These are phyloP conservation scores for Kwoniella sp. DNA, from an alignment of 768 basidiomycete genomes.

Conservation along the genomic window DNA sequence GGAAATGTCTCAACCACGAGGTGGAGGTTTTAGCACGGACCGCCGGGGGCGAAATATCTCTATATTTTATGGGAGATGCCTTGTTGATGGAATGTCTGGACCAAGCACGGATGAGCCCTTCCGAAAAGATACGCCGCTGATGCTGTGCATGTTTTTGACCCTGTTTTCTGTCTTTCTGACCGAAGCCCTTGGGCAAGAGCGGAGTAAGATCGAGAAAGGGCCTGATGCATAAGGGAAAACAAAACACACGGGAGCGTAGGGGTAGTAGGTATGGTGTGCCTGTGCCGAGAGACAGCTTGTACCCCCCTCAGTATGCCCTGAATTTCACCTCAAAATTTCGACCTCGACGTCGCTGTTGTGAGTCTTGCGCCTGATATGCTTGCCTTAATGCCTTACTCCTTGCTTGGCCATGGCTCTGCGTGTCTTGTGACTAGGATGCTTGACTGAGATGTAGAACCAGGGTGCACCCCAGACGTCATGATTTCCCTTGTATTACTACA, in stretches of 20 bases:
- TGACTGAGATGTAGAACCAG: background rate
- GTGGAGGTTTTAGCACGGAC: too few relatives aligned
- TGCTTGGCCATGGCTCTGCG: background rate
- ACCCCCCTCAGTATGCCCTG: background rate
- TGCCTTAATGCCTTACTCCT: background rate
- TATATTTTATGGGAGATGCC: too few relatives aligned
- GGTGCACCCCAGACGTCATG: background rate
- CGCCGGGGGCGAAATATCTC: too few relatives aligned
- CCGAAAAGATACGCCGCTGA: background rate
- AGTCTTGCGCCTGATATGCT: too few relatives aligned
- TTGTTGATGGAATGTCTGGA: background rate
- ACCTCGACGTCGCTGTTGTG: background rate
- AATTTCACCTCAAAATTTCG: background rate
- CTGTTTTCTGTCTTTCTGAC: too few relatives aligned
- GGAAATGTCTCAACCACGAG: too few relatives aligned
- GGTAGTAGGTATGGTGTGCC: background rate
- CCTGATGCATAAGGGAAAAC: background rate
- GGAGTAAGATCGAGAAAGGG: background rate
- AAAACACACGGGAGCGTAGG: background rate
- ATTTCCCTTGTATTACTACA: background rate
- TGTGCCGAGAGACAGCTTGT: slow-evolving; percentile 1
- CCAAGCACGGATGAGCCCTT: background rate
- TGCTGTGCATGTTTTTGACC: background rate
- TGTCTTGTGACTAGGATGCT: too few relatives aligned
- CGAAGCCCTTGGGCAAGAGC: too few relatives aligned